A percentile compares a stretch with the other conserved stretches of the same genome.
Evolutionary conservation across 2,329 filamentous ascomycete genomes (phyloP).

Genomic region (Phaeosphaeriaceae sp.): DNA sequence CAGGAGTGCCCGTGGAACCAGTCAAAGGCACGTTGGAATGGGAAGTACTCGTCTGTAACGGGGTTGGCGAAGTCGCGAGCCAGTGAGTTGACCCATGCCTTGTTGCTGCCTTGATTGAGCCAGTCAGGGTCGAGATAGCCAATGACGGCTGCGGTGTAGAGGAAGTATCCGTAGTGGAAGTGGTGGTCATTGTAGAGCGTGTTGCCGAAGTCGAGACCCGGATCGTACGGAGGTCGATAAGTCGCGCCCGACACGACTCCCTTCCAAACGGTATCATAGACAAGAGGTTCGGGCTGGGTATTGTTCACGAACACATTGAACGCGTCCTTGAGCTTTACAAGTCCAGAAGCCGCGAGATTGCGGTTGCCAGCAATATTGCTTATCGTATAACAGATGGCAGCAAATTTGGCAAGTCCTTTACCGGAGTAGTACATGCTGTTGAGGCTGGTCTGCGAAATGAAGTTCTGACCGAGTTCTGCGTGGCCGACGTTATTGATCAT

Average conservation of each 20-base stretch:
- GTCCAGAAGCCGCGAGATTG: constrained; percentile 59
- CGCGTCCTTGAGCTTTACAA: constrained; percentile 60
- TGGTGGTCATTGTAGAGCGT: constrained; percentile 78
- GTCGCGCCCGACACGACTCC: constrained; percentile 82
- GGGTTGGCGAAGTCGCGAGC: constrained; percentile 87
- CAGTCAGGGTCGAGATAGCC: constrained; percentile 80
- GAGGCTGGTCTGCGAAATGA: constrained; percentile 75
- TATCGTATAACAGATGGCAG: constrained; percentile 54
- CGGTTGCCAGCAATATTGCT: constrained; percentile 69
- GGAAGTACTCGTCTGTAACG: constrained; percentile 73
- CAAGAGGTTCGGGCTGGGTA: constrained; percentile 59
- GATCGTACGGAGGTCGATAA: constrained; percentile 51
- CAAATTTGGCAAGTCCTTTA: constrained; percentile 55
- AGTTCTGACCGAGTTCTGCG: constrained; percentile 78
- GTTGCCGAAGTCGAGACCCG: constrained; percentile 82
- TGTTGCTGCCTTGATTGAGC: constrained; percentile 70
- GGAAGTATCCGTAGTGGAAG: constrained; percentile 83
- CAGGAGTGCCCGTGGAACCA: constrained; percentile 94
- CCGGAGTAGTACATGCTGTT: constrained; percentile 97
- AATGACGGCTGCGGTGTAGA: constrained; percentile 86
- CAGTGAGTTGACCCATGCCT: constrained; percentile 82
- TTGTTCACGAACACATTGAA: constrained; percentile 60
- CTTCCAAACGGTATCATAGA: constrained; percentile 73
- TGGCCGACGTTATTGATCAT: constrained; percentile 69
- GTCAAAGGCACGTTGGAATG: constrained; percentile 77